Conservation (phyloP, 352 stramenopile species). For the Phytophthora pinifolia region DNA sequence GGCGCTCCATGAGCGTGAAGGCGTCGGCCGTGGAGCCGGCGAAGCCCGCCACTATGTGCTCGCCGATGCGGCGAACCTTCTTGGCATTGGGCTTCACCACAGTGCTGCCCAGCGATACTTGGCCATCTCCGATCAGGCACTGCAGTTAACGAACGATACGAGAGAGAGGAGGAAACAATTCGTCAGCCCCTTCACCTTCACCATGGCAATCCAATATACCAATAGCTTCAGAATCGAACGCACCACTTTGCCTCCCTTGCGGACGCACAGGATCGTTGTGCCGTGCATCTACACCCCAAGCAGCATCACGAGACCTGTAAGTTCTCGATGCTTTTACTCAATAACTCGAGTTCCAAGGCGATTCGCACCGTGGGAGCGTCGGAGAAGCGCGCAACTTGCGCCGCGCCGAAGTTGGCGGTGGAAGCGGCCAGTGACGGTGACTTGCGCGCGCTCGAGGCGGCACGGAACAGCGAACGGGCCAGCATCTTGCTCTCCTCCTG, state of each 20-base stretch:
- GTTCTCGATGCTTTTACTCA: background rate
- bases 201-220: background rate
- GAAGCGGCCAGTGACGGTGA: slow-evolving; percentile 15
- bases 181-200: background rate
- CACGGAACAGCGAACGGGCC: slow-evolving; percentile 59
- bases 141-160: slow-evolving; percentile 18
- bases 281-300: slow-evolving; percentile 79
- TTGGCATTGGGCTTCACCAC: slow-evolving; percentile 98
- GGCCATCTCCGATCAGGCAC: slow-evolving; percentile 97
- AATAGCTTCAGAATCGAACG: slow-evolving; percentile 7
- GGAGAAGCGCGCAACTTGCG: slow-evolving; percentile 48
- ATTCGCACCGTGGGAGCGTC: slow-evolving; percentile 47
- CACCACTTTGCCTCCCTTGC: slow-evolving; percentile 97
- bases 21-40: slow-evolving; percentile 97
- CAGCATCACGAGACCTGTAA: slow-evolving; percentile 1
- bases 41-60: slow-evolving; percentile 96
- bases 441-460: slow-evolving; percentile 24
- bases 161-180: background rate
- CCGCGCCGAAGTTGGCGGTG: slow-evolving; percentile 14
- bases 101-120: slow-evolving; percentile 95
- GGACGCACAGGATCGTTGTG: slow-evolving; percentile 98
- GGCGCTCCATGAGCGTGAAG: slow-evolving; percentile 97
- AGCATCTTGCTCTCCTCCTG: slow-evolving; percentile 43
- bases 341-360: background rate
- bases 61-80: slow-evolving; percentile 96